Base-by-base conservation (phyloP, 2,329 filamentous ascomycete species). In the Macrophomina phaseolina region DNA sequence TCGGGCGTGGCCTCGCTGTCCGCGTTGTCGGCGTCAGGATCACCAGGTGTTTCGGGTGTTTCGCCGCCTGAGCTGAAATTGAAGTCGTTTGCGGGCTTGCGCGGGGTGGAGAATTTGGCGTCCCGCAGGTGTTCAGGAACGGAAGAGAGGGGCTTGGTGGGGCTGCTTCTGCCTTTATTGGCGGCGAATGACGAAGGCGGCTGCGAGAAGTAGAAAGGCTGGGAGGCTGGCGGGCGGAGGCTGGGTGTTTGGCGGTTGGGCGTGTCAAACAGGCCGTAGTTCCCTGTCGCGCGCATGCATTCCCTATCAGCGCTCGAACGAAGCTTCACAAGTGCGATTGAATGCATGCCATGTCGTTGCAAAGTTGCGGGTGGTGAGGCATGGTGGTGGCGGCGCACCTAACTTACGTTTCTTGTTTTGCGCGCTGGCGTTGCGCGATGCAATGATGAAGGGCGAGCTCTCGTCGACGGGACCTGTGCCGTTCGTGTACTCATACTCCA, bases 401-500 rank as follows among this genome's bases (percentile, higher is more conserved):
- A 69, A 72, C 77, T 74, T 74, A 80, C 80, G 78, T 72, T 80
- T 80, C 74, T 76, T 77, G 73, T 74, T n/a, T 72, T 68, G 38
- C 70, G 58, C 67, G 64, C 71, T 58, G 40, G 36, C 61, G 69
- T 68, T 67, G 68, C 67, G 67, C 67, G 67, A 72, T 69, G 76
- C 69, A 68, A 77, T 79, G 64, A 80, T 73, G 71, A 84, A 86
- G 1, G 83, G 83, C 46, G 83, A 85, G 58, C 75, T 76, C 34
- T 73, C 72, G 71, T 85, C 82, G 2, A 82, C 69, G 4, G 81
- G 81, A 28, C 82, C 83, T 3, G 73, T 78, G 36, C 77, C 72
- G 69, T 84, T 84, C 65, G 83, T 74, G 71, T 78, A 86, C 71
- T 85, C 79, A 74, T 84, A 86, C 74, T 86, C 84, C 84, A 86